Evolutionary conservation across 208 protist genomes (phyloP), one percentile per base, ranked within the genome.

Genomic region (Acanthamoeba rhysodes): DNA sequence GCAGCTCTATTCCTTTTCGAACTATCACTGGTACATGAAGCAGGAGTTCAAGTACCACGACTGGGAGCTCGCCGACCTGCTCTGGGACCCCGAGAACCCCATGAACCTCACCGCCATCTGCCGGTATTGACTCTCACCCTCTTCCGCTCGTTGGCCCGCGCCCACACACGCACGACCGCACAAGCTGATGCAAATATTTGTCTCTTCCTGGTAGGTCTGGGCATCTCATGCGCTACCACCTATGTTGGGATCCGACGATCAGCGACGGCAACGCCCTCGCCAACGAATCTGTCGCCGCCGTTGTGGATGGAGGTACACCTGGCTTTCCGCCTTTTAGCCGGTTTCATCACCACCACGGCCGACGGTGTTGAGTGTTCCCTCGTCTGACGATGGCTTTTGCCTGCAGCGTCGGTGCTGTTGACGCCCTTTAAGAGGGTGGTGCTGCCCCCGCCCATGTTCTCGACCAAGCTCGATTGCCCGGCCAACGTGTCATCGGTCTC

Each of bases 1-100:
- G 34, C 96, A 97, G 50, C 59, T 97, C 53, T 97, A 94, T 74
- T 93, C 72, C 16, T 32, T 82, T 20, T 90, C 72, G 29, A 97
- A 97, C 80, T 97, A 97, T 57, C 85, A 97, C 78, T 97, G 97
- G 97, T 97, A 97, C 57, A 59, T 97, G 41, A 96, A 97, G 95
- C 95, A 95, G n/a, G 82, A 97, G 74, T 78, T 96, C 53, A 18
- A 82, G 57, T 94, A 94, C 29, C 76, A 72, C 41, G 76, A 78
- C 53, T 66, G 74, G 64, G 12, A 50, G 20, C 68, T 96, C 27
- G 62, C 22, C 55, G 18, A 68, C 34, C 87, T 94, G 3, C 48
- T 87, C 82, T 96, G 96, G 96, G 94, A 96, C 74, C 4, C 41
- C 7, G 90, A 74, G 59, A 29, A 82, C n/a, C 12, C 74, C 50